Percentiles rank a stretch among this genome's conserved stretches.
Conservation (phyloP, 2,329 filamentous ascomycete species). For the Apiospora aurea region DNA sequence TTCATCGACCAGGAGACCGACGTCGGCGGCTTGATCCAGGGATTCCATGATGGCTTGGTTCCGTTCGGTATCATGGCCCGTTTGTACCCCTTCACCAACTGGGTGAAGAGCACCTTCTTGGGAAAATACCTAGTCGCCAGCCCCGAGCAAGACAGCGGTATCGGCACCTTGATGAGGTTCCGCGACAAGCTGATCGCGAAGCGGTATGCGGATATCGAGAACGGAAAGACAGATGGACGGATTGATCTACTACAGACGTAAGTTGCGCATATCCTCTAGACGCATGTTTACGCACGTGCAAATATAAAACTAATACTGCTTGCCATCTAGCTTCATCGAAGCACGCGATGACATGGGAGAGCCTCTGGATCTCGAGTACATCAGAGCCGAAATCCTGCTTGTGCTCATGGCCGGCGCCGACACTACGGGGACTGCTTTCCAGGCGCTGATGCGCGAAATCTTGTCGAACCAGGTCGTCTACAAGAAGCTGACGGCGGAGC, state of each 20-base stretch:
- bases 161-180: constrained; percentile 64
- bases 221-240: constrained; percentile 50
- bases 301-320: not conserved
- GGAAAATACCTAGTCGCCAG: constrained; percentile 59
- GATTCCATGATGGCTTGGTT: constrained; percentile 59
- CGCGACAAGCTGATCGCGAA: constrained; percentile 59
- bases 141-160: constrained; percentile 60
- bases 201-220: constrained; percentile 54
- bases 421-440: constrained; percentile 59
- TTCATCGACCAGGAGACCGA: constrained; percentile 61
- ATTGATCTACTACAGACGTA: constrained; percentile 62
- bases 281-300: not conserved
- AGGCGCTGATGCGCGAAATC: constrained; percentile 53
- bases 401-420: constrained; percentile 60
- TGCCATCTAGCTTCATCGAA: constrained; percentile 50
- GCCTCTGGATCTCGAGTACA: constrained; percentile 56
- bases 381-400: constrained; percentile 60
- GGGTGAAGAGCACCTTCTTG: constrained; percentile 60
- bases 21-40: constrained; percentile 59
- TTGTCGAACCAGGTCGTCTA: constrained; percentile 49
- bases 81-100: constrained; percentile 61
- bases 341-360: constrained; percentile 52
- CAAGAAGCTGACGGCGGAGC: constrained; percentile 53
- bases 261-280: not conserved
- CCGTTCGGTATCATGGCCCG: constrained; percentile 59